These are phyloP conservation scores for Colletotrichum navitas DNA, from an alignment of 2,329 filamentous ascomycete species.

Conservation along the genomic window DNA sequence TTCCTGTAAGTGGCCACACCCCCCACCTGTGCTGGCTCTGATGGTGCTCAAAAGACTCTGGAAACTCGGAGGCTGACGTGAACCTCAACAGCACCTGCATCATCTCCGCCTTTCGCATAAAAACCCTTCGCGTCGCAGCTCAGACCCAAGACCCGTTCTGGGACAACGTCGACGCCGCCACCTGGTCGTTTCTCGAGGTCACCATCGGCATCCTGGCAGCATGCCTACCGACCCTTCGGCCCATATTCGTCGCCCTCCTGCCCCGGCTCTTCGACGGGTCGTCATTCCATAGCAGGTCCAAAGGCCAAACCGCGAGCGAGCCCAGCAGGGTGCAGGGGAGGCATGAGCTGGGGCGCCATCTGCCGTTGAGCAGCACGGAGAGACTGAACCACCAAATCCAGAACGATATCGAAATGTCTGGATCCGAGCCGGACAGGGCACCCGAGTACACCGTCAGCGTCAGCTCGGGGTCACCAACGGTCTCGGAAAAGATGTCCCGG, in stretches of 20 bases:
- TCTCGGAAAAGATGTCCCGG: not conserved
- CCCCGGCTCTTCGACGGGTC: slow-evolving; percentile 43
- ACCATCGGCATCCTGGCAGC: slow-evolving; percentile 49
- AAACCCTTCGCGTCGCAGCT: slow-evolving; percentile 46
- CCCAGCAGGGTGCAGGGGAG: slow-evolving; percentile 40
- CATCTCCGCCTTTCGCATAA: slow-evolving; percentile 49
- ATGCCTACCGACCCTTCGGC: slow-evolving; percentile 48
- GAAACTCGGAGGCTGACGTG: not conserved
- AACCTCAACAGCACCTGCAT: slow-evolving; percentile 45
- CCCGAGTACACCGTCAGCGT: slow-evolving; percentile 39
- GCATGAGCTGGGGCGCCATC: slow-evolving; percentile 7
- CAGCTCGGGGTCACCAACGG: not conserved
- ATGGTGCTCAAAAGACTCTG: not conserved
- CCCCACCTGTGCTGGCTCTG: not conserved
- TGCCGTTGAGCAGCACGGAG: slow-evolving; percentile 16
- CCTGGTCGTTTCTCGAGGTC: slow-evolving; percentile 50
- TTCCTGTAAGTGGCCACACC: slow-evolving; percentile 46
- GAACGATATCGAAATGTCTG: slow-evolving; percentile 26
- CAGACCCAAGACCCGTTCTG: slow-evolving; percentile 46
- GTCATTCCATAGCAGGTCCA: not conserved
- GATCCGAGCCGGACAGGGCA: not conserved
- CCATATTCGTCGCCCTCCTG: slow-evolving; percentile 45
- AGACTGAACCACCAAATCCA: not conserved
- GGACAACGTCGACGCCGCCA: slow-evolving; percentile 50
- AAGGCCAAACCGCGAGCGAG: not conserved